Evolutionary conservation across 257 asterid genomes (phyloP).

Genomic region (Euphrasia confusa): DNA sequence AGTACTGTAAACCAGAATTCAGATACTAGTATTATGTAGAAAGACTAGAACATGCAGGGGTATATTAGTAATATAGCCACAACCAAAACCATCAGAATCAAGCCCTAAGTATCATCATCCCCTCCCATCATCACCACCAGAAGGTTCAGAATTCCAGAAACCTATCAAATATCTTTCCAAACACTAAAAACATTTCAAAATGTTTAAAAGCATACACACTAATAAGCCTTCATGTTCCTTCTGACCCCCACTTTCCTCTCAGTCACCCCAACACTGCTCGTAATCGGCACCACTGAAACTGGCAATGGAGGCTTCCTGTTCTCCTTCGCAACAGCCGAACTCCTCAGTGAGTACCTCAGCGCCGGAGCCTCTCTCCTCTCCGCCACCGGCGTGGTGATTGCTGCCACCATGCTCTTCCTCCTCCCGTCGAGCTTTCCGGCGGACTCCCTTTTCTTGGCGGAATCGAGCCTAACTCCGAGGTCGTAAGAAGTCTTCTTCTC

Average conservation of each 20-base stretch:
- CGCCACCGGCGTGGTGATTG: constrained; percentile 45
- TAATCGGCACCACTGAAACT: constrained; percentile 13
- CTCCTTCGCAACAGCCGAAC: constrained; percentile 47
- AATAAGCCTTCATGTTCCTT: constrained; percentile 41
- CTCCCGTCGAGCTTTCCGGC: constrained; percentile 37
- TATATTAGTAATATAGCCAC: constrained; percentile 30
- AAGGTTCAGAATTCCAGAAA: background rate
- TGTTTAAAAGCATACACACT: background rate
- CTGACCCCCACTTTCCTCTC: constrained; percentile 47
- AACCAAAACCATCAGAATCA: background rate
- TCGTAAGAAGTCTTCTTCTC: constrained; percentile 48
- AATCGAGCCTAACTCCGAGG: constrained; percentile 81
- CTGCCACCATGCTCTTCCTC: constrained; percentile 36
- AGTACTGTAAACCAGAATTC: background rate
- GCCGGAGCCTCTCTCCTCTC: constrained; percentile 46
- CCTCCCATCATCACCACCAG: no score
- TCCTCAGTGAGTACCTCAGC: constrained; percentile 73
- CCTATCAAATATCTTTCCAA: background rate
- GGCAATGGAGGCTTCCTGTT: constrained; percentile 61
- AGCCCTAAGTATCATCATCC: no score
- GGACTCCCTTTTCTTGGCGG: constrained; percentile 57
- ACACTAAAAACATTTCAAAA: background rate
- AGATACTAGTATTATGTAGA: background rate
- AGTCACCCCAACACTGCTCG: constrained; percentile 34
- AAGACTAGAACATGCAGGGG: constrained; percentile 11